Percentiles rank a stretch among this genome's conserved stretches.
These are phyloP conservation scores for Aureobasidium sp. DNA, from an alignment of 2,329 filamentous ascomycete genomes.

Conservation along the genomic window DNA sequence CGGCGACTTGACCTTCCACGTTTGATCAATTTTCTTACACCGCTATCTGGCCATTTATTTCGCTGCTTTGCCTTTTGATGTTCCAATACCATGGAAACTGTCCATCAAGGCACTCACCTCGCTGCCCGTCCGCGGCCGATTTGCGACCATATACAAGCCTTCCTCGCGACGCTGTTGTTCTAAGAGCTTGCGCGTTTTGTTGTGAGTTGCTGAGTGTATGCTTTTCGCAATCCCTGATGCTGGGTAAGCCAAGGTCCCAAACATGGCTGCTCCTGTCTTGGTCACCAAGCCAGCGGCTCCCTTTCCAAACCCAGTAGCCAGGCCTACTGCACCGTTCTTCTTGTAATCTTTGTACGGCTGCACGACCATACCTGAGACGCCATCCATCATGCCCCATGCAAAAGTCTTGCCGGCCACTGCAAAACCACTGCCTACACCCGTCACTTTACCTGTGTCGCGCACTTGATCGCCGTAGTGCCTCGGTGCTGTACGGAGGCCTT, in stretches of 20 bases:
- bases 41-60: not conserved
- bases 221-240: constrained; percentile 20
- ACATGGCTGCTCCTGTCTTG: constrained; percentile 60
- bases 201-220: not conserved
- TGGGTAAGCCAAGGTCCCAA: constrained; percentile 29
- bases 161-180: not conserved
- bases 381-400: constrained; percentile 66
- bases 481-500: constrained; percentile 37
- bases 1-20: too few species aligned
- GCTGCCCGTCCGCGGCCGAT: not conserved
- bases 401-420: constrained; percentile 52
- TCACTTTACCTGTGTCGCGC: constrained; percentile 42
- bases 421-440: constrained; percentile 47
- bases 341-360: constrained; percentile 62
- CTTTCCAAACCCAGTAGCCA: constrained; percentile 72
- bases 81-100: not conserved
- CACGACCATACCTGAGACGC: constrained; percentile 66
- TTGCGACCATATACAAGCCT: not conserved
- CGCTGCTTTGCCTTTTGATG: not conserved
- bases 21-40: too few species aligned
- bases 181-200: not conserved
- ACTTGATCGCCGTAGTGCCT: constrained; percentile 56
- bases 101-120: not conserved
- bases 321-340: constrained; percentile 55
- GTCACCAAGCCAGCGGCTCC: constrained; percentile 68